Evolutionary conservation across 257 asterid species (phyloP).

Genomic region (Ehretia macrophylla): DNA sequence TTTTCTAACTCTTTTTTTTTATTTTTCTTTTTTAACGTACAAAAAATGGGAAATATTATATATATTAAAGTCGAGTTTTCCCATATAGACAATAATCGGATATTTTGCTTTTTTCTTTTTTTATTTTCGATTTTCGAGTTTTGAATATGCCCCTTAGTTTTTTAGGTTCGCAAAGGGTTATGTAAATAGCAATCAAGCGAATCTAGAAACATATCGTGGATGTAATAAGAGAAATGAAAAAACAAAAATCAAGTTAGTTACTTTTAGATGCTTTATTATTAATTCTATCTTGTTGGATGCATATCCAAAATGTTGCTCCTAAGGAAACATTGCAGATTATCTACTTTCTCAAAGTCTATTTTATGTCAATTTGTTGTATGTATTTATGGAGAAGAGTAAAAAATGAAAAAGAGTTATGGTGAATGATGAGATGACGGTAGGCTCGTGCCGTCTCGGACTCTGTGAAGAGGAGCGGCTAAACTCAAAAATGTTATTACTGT

Average conservation of each 20-base stretch:
- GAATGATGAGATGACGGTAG: conserved; percentile 25
- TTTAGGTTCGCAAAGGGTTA: no score
- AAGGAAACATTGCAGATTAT: conserved; percentile 18
- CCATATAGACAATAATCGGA: conserved; percentile 14
- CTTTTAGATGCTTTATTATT: neutral
- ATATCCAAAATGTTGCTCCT: conserved; percentile 26
- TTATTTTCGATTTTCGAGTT: neutral
- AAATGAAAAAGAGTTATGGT: neutral
- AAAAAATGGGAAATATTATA: conserved; percentile 26
- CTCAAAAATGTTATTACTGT: no score
- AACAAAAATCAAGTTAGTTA: neutral
- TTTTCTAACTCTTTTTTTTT: conserved; percentile 21
- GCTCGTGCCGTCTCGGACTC: conserved; percentile 58
- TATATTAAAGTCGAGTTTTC: conserved; percentile 24
- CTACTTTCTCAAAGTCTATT: neutral
- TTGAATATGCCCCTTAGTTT: conserved; percentile 8
- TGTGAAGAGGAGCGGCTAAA: conserved; percentile 33
- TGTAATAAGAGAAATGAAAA: neutral
- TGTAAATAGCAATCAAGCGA: neutral
- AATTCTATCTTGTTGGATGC: conserved; percentile 6
- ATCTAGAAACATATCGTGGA: neutral
- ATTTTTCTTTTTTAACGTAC: conserved; percentile 7
- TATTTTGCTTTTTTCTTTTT: neutral
- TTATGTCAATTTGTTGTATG: neutral
- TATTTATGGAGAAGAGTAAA: conserved; percentile 18